Base-by-base conservation (phyloP, 106 monocot genomes). In the Dioscorea dumetorum region DNA sequence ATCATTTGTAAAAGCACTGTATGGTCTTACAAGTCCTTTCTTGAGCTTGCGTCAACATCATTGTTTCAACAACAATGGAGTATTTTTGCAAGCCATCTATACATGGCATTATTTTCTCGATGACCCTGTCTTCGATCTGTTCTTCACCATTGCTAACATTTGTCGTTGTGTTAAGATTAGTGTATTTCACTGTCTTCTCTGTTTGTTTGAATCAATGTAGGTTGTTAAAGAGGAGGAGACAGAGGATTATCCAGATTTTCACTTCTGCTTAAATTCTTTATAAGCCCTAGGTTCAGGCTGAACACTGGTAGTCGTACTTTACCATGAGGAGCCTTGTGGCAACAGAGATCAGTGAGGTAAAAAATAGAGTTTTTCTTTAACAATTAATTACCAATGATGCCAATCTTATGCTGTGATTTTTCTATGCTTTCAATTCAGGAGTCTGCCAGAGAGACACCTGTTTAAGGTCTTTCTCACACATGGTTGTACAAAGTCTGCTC, bases 401-500 rank as follows among this genome's bases (percentile, higher is more conserved):
- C 1, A 15, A 63, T 12, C 14, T 41, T 23, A 6, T 41, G n/a
- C 57, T 61, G 49, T 56, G 33, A 20, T 54, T 21, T 63, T 32
- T 33, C 63, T 32, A n/a, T 20, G 32, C 13, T 63, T 63, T 63
- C 16, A 15, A 33, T 63, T 15, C 64, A 56, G 54, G 63, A 73
- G 53, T 49, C 34, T 60, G 80, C 64, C 50, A 51, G 51, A 60
- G 33, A 66, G 74, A 62, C n/a, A n/a, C n/a, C n/a, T n/a, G n/a
- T n/a, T n/a, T n/a, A n/a, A n/a, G n/a, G n/a, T n/a, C n/a, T n/a
- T n/a, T n/a, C n/a, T n/a, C 65, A 41, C 64, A 50, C 70, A 57
- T 75, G 66, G 75, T 49, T 70, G 28, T 66, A 71, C 54, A 74
- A 21, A 50, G 51, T 71, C 66, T 66, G 57, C 79, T 79, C 79